Base-by-base conservation (phyloP, 2,329 filamentous ascomycete genomes). In the Fusarium kyushuense region DNA sequence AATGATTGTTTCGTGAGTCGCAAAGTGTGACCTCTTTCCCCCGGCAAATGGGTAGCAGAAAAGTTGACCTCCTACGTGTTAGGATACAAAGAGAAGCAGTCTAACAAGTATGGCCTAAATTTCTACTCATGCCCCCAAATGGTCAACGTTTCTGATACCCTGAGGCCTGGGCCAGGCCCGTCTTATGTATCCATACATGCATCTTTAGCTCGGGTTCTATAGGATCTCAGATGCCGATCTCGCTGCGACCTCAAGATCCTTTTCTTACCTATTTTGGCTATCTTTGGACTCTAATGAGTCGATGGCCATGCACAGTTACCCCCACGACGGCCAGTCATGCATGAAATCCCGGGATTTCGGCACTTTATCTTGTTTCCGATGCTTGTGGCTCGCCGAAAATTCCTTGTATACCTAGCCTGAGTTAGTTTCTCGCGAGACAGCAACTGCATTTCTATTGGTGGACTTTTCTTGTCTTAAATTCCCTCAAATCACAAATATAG, bases 351-450 rank as follows among this genome's bases (percentile, higher is more conserved):
- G 16, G 11, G 13, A 32, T 35, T 27, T 42, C 53, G 61, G 61
- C 21, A 58, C 30, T 59, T 53, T 11, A 58, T 64, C 53, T 47
- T 14, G 43, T 41, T 58, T 23, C 59, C 45, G 61, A 64, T 42
- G 3, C 38, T 45, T 33, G 17, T 23, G 13, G 40, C 38, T 63
- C 30, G 10, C 23, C 17, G 17, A 63, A 55, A 13, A 9, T n/a
- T 43, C 21, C 27, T 19, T 21, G 23, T 7, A 14, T 32, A 12
- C 16, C n/a, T 6, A 23, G 21, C 16, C 23, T n/a, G 45, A 29
- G 48, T 45, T 38, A 32, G 48, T 27, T 33, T 14, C 21, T 21
- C 14, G 12, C 11, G 7, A 27, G 40, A 14, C 5, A 13, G 33
- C 3, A 2, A 2, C 11, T 23, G 6, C 12, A 13, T 19, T 52